Conservation (phyloP, 495 filamentous ascomycete genomes). For the Talaromyces borbonicus region DNA sequence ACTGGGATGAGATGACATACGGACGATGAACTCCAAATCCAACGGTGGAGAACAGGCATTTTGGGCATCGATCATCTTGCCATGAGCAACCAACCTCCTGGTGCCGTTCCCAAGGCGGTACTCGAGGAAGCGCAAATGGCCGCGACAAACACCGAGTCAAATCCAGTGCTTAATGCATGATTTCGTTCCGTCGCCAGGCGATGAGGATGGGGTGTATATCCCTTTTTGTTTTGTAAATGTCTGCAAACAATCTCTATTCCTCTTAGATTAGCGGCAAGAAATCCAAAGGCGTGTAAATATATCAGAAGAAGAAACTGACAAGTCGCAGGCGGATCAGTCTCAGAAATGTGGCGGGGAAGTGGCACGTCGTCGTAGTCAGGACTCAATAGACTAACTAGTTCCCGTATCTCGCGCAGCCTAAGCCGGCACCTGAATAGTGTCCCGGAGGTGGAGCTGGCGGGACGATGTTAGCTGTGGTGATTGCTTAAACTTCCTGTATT, state of each 20-base stretch:
- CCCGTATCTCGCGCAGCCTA: too few species aligned
- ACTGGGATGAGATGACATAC: slow-evolving; percentile 28
- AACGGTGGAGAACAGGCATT: slow-evolving; percentile 21
- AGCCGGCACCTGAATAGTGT: too few species aligned
- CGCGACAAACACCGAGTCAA: slow-evolving; percentile 12
- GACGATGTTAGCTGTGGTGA: too few species aligned
- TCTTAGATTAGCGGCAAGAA: too few species aligned
- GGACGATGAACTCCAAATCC: slow-evolving; percentile 25
- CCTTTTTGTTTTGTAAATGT: too few species aligned
- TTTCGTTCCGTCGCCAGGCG: slow-evolving; percentile 6
- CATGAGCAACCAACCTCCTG: slow-evolving; percentile 15
- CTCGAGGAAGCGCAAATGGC: slow-evolving; percentile 19
- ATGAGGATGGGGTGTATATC: not conserved
- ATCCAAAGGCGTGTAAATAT: not conserved
- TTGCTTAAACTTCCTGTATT: too few species aligned
- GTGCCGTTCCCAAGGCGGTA: slow-evolving; percentile 14
- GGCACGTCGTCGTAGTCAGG: not conserved
- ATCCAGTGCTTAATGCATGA: slow-evolving; percentile 20
- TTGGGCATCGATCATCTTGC: slow-evolving; percentile 34
- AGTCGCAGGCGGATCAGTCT: slow-evolving; percentile 1
- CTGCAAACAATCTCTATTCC: too few species aligned
- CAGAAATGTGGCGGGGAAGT: slow-evolving; percentile 4
- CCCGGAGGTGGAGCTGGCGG: too few species aligned
- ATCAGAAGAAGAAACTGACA: not conserved
- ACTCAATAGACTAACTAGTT: too few species aligned